phyloP scores from a whole-genome alignment of 1,139 yeast species.

The Diutina sp. region DNA sequence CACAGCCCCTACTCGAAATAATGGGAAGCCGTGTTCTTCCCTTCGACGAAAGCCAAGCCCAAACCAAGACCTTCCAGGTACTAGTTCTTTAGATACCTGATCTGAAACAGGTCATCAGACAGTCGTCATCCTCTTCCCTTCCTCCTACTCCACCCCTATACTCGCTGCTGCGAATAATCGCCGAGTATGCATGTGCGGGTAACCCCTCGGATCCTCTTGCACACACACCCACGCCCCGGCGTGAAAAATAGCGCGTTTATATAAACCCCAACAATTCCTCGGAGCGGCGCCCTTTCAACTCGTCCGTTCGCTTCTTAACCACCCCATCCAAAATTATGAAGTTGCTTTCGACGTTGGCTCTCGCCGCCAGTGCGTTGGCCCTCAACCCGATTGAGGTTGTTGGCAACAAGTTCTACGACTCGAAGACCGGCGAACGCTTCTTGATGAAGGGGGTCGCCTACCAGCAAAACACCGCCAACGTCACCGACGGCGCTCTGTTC shows the following conservation, averaged over 20 bases:
- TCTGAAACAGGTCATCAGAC: no score
- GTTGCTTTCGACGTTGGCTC: background rate
- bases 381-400: constrained; percentile 33
- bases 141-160: no score
- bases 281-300: background rate
- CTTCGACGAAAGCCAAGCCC: no score
- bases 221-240: background rate
- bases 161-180: background rate
- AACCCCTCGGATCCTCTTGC: background rate
- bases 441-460: constrained; percentile 72
- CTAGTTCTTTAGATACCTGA: no score
- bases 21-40: no score
- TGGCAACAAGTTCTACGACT: constrained; percentile 70
- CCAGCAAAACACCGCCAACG: constrained; percentile 55
- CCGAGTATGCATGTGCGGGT: background rate
- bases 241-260: background rate
- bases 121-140: no score
- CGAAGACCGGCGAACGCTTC: constrained; percentile 71
- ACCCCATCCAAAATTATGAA: background rate
- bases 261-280: background rate
- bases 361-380: constrained; percentile 1
- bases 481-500: constrained; percentile 36
- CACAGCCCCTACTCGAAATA: background rate
- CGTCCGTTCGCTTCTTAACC: background rate
- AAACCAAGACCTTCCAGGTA: no score